Conservation (phyloP, 768 basidiomycete genomes). For the Psilocybe cubensis region DNA sequence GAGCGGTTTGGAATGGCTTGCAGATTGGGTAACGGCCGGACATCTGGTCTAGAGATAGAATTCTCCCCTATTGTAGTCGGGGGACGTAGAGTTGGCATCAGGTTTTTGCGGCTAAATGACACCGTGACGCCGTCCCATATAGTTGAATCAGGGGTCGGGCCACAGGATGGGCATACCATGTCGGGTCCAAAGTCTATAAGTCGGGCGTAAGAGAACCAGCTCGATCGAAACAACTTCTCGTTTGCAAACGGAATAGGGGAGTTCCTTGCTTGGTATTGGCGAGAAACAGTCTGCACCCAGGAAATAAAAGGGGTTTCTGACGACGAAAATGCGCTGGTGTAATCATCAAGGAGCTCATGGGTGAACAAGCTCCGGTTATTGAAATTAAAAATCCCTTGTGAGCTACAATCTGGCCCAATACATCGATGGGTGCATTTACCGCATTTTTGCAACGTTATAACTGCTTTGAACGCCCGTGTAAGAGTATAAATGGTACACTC, state of each 20-base stretch:
- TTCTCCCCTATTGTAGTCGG: constrained; percentile 21
- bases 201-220: constrained; percentile 36
- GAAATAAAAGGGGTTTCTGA: constrained; percentile 40
- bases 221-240: constrained; percentile 30
- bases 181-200: constrained; percentile 24
- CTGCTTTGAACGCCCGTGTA: background rate
- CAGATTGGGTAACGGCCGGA: background rate
- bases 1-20: background rate
- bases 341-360: constrained; percentile 37
- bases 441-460: constrained; percentile 22
- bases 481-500: constrained; percentile 17
- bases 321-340: constrained; percentile 31
- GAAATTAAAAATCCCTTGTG: constrained; percentile 35
- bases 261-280: constrained; percentile 22
- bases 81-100: constrained; percentile 24
- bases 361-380: constrained; percentile 34
- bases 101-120: constrained; percentile 31
- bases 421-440: constrained; percentile 14
- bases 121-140: constrained; percentile 39
- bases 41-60: background rate
- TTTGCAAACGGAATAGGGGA: constrained; percentile 25
- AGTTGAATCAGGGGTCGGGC: constrained; percentile 26
- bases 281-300: constrained; percentile 24
- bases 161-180: constrained; percentile 31
- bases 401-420: constrained; percentile 33